These are phyloP conservation scores for Heliamphora exappendiculata DNA, from an alignment of 148 eudicot genomes.

Conservation along the genomic window DNA sequence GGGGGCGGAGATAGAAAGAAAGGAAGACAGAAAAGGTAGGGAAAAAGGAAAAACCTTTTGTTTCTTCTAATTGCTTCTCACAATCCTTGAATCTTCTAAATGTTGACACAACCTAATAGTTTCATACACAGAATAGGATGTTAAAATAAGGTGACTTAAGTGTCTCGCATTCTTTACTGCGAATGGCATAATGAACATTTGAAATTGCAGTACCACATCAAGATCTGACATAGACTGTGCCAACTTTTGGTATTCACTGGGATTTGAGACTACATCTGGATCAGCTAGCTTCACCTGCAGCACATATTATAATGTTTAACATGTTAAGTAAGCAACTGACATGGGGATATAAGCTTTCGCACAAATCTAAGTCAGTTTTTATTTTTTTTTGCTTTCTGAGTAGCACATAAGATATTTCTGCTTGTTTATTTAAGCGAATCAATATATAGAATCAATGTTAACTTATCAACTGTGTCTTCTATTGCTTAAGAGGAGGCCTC, in stretches of 20 bases:
- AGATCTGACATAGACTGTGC: slow-evolving; percentile 92
- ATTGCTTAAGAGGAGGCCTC: not conserved
- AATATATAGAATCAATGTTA: too few relatives aligned
- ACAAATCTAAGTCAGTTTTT: too few relatives aligned
- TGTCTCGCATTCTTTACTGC: not conserved
- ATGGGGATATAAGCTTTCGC: not conserved
- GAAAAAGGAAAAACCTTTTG: slow-evolving; percentile 53
- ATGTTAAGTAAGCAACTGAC: not conserved
- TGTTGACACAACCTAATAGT: slow-evolving; percentile 61
- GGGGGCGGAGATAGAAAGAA: not conserved
- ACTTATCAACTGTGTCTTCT: too few relatives aligned
- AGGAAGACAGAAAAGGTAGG: not conserved
- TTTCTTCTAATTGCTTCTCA: slow-evolving; percentile 79
- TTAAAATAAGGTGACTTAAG: not conserved
- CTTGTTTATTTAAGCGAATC: too few relatives aligned
- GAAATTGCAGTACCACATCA: slow-evolving; percentile 51
- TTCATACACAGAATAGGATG: slow-evolving; percentile 4
- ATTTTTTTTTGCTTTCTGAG: too few relatives aligned
- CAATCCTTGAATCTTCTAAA: slow-evolving; percentile 79
- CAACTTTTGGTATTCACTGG: slow-evolving; percentile 81
- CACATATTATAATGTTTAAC: slow-evolving; percentile 2
- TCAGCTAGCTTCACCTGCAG: slow-evolving; percentile 82
- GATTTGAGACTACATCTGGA: slow-evolving; percentile 91
- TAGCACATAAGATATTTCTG: too few relatives aligned
- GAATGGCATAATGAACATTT: not conserved